Conservation (phyloP, 495 filamentous ascomycete species). For the Neurospora sp. region DNA sequence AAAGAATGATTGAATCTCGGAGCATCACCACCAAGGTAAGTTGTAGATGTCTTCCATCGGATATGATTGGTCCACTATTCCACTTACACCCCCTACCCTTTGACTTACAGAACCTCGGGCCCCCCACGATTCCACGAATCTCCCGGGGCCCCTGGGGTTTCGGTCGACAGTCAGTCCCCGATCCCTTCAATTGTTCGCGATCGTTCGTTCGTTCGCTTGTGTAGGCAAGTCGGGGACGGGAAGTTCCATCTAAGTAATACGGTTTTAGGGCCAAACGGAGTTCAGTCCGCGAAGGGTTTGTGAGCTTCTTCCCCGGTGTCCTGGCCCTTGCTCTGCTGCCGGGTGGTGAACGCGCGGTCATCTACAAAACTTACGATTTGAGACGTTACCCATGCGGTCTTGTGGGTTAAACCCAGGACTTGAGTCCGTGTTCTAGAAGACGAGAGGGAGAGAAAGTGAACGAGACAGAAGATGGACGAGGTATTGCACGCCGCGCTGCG, state of each 20-base stretch:
- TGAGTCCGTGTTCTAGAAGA: background rate
- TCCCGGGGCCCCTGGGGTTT: background rate
- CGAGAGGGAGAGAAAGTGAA: too few relatives aligned
- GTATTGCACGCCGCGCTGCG: background rate
- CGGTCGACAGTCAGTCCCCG: background rate
- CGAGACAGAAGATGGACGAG: background rate
- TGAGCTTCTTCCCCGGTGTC: background rate
- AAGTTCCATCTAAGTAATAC: too few relatives aligned
- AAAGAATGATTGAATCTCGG: background rate
- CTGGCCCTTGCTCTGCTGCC: background rate
- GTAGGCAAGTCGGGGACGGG: background rate
- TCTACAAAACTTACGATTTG: background rate
- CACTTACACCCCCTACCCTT: background rate
- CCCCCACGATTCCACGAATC: background rate
- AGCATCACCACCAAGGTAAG: background rate
- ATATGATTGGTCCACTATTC: background rate
- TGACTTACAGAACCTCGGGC: background rate
- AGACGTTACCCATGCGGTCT: background rate
- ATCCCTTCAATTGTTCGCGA: background rate
- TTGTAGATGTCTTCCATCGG: background rate
- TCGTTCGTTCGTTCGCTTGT: background rate
- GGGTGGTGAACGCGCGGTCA: background rate
- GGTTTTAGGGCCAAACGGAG: background rate
- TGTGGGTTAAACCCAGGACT: too few relatives aligned
- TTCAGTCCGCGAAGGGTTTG: too few relatives aligned